Percentiles rank a stretch among this genome's conserved stretches.
These are phyloP conservation scores for Prunus mira DNA, from an alignment of 306 rosid species.

Conservation along the genomic window DNA sequence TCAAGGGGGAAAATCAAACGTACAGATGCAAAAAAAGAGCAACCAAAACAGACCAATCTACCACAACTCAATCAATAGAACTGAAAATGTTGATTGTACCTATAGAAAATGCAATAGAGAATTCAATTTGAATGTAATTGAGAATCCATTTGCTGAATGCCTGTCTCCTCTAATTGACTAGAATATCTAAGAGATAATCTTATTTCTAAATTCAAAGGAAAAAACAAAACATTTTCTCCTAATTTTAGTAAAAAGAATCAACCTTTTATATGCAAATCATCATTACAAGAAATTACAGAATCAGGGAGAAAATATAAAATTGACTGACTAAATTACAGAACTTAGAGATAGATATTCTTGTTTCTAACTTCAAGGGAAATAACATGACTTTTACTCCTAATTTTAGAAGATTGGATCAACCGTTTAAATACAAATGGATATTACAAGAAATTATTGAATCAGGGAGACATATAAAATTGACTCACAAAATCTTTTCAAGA, in stretches of 20 bases:
- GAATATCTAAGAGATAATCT: not conserved
- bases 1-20: not conserved
- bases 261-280: not conserved
- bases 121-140: not conserved
- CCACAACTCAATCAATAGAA: not conserved
- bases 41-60: slow-evolving; percentile 1
- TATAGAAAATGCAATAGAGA: not conserved
- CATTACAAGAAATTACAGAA: not conserved
- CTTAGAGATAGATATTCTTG: not conserved
- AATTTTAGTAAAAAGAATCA: not conserved
- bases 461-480: no score
- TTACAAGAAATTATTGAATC: not conserved
- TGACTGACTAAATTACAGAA: not conserved
- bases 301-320: not conserved
- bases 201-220: not conserved
- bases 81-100: not conserved
- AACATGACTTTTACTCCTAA: not conserved
- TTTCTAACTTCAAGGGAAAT: not conserved
- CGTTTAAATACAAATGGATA: not conserved
- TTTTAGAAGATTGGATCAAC: not conserved
- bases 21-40: not conserved
- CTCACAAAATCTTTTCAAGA: not conserved
- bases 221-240: not conserved
- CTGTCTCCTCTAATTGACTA: not conserved
- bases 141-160: not conserved